These are phyloP conservation scores for Saturnispora diversa DNA, from an alignment of 805 yeast species.

Conservation along the genomic window DNA sequence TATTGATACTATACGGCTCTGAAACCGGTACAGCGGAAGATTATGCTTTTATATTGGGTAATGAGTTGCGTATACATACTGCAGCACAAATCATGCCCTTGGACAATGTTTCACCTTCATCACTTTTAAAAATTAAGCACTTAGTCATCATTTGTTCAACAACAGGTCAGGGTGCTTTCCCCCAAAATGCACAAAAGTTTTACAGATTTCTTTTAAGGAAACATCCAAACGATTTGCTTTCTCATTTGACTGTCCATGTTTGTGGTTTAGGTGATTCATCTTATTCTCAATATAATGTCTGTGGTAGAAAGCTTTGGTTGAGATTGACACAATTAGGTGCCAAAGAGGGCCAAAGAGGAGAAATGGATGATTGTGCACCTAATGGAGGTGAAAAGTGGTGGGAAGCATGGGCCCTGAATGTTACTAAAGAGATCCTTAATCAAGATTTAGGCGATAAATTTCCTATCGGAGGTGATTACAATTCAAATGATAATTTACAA, in stretches of 20 bases:
- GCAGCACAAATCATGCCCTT: slow-evolving; percentile 48
- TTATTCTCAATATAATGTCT: slow-evolving; percentile 81
- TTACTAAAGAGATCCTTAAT: slow-evolving; percentile 26
- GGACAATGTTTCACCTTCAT: slow-evolving; percentile 35
- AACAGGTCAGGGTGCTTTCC: slow-evolving; percentile 92
- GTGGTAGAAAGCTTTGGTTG: slow-evolving; percentile 74
- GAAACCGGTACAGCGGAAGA: slow-evolving; percentile 92
- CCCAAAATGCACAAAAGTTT: slow-evolving; percentile 63
- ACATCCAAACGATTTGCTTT: slow-evolving; percentile 50
- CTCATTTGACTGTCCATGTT: slow-evolving; percentile 55
- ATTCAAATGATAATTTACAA: background rate
- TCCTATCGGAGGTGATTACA: slow-evolving; percentile 6
- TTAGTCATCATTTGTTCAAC: slow-evolving; percentile 69
- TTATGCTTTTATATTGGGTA: slow-evolving; percentile 62
- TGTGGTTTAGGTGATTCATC: slow-evolving; percentile 94
- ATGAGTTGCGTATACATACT: slow-evolving; percentile 45
- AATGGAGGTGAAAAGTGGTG: slow-evolving; percentile 73
- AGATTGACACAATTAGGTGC: slow-evolving; percentile 81
- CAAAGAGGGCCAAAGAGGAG: slow-evolving; percentile 62
- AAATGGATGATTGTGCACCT: slow-evolving; percentile 78
- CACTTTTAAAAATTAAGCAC: slow-evolving; percentile 1
- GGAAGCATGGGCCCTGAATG: slow-evolving; percentile 58
- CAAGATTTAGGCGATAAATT: background rate
- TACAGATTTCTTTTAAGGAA: slow-evolving; percentile 68
- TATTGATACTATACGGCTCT: slow-evolving; percentile 66